A percentile compares a stretch with the other conserved stretches of the same genome.
phyloP scores from a whole-genome alignment of 345 rosid species.

The Citrus trifoliata region DNA sequence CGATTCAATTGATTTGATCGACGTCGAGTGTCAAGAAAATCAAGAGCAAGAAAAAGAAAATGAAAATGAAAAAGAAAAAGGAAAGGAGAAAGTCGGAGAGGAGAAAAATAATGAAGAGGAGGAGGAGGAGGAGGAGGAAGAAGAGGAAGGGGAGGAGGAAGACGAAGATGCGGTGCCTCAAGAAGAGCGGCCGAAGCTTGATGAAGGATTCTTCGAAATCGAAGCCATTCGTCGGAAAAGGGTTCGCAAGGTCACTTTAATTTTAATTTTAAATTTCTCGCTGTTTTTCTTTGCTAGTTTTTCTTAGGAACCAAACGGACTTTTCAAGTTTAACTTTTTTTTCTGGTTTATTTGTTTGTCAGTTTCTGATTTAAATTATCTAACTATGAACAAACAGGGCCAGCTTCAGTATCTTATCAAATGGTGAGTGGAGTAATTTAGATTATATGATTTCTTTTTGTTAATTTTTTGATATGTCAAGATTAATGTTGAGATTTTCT shows the following conservation, averaged over 20 bases:
- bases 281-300: not conserved
- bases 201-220: slow-evolving; percentile 89
- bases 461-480: not conserved
- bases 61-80: slow-evolving; percentile 36
- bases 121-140: slow-evolving; percentile 24
- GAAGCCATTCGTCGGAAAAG: slow-evolving; percentile 95
- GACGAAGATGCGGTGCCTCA: slow-evolving; percentile 29
- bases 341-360: not conserved
- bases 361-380: not conserved
- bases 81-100: slow-evolving; percentile 25
- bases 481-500: not conserved
- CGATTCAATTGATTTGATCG: not conserved
- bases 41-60: not conserved
- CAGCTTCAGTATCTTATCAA: slow-evolving; percentile 93
- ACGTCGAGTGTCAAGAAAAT: not conserved
- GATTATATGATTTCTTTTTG: not conserved
- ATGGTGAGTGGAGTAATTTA: slow-evolving; percentile 54
- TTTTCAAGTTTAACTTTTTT: not conserved
- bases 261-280: not conserved
- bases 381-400: slow-evolving; percentile 44
- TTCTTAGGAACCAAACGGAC: not conserved
- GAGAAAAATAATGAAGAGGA: slow-evolving; percentile 24
- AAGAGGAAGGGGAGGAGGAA: slow-evolving; percentile 35
- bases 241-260: slow-evolving; percentile 63
- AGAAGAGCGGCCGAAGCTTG: slow-evolving; percentile 68